Evolutionary conservation across 2,329 filamentous ascomycete species (phyloP), one percentile per base, ranked within the genome.

Genomic region (Fusarium euwallaceae): DNA sequence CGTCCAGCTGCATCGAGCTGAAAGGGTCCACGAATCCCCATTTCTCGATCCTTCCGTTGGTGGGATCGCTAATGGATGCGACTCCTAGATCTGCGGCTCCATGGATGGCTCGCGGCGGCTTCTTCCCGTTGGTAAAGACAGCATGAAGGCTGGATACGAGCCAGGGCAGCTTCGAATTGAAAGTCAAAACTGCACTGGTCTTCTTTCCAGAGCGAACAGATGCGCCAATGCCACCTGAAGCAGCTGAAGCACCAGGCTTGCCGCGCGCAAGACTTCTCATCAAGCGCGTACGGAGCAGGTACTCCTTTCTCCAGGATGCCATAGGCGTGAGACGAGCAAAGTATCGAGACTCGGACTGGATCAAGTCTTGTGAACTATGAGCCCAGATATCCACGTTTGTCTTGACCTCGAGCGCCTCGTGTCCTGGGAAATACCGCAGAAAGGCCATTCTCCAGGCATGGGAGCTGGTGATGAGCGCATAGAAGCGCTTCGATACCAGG

Each of bases 291-390:
- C 97, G 90, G 66, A 98, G 85, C 58, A 98, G 93, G 79, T 98
- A 99, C 82, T 99, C 97, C 83, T 94, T 98, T 76, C 96, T 91
- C 96, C 97, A 98, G 10, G 95, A 97, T n/a, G 95, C 93, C 71
- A 95, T 85, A 4, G 92, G 88, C 11, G 94, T 97, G 64, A 99
- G 88, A 51, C 95, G 91, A 17, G 94, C 91, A 79, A 98, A 99
- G 74, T 91, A 90, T 53, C 95, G 93, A 76, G 90, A 90, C 79
- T 97, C 93, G 1, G 93, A 92, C 32, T 90, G 89, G 53, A 95
- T 85, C 64, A 82, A 82, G 78, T 90, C 91, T 64, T 84, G 82
- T 55, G 83, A 82, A 39, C 90, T 84, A 27, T 86, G 83, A 24
- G 87, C 85, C 76, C 84, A 84, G 1, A 83, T 78, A 22, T 83